phyloP scores from a whole-genome alignment of 176 grass and related monocot species.

The Poa pratensis region DNA sequence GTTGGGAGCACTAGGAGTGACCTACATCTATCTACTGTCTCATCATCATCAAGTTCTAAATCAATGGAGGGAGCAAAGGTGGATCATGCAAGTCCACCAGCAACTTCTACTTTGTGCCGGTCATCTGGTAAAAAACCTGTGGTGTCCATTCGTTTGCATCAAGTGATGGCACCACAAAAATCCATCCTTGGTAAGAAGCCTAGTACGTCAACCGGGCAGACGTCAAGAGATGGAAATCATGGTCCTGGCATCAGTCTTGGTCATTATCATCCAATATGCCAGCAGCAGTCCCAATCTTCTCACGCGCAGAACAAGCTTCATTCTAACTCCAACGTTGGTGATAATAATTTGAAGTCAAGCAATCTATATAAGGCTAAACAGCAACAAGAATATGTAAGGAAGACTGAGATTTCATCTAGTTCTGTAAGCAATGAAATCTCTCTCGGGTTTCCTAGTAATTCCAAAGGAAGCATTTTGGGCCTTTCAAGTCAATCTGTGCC shows the following conservation, averaged over 20 bases:
- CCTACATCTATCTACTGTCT: neutral
- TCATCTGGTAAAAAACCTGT: constrained; percentile 20
- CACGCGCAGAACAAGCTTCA: constrained; percentile 32
- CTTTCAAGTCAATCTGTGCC: constrained; percentile 36
- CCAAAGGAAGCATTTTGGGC: constrained; percentile 20
- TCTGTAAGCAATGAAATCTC: constrained; percentile 40
- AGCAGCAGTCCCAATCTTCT: constrained; percentile 39
- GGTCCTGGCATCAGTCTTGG: neutral
- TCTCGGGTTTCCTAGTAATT: constrained; percentile 36
- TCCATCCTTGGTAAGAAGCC: constrained; percentile 33
- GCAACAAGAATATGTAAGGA: constrained; percentile 33
- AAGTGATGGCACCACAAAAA: constrained; percentile 20
- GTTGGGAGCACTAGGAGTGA: neutral
- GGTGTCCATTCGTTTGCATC: constrained; percentile 31
- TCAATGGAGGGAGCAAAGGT: constrained; percentile 15
- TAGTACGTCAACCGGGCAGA: constrained; percentile 12
- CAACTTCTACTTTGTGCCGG: neutral
- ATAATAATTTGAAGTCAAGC: constrained; percentile 40
- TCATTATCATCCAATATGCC: constrained; percentile 18
- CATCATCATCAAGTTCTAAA: constrained; percentile 11
- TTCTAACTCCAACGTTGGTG: constrained; percentile 44
- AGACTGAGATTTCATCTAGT: constrained; percentile 31
- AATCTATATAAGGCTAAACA: constrained; percentile 47
- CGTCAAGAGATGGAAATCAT: constrained; percentile 24
- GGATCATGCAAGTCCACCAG: neutral